These are phyloP conservation scores for Auriscalpium orientale DNA, from an alignment of 768 basidiomycete genomes.

Conservation along the genomic window DNA sequence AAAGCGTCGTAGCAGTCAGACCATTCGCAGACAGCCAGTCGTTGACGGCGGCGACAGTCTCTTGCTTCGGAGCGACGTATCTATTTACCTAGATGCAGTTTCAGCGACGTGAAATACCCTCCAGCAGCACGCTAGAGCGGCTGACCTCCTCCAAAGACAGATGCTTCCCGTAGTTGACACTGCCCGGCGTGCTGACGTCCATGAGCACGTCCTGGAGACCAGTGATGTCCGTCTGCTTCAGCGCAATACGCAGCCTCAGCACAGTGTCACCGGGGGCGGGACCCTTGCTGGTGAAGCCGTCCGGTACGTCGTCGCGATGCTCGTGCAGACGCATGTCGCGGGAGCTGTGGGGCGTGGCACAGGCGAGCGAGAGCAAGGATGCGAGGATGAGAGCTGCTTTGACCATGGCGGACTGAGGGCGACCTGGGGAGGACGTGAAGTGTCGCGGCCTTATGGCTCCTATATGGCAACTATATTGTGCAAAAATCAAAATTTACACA, in stretches of 20 bases:
- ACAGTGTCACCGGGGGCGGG: not conserved
- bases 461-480: no score
- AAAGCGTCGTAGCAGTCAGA: slow-evolving; percentile 16
- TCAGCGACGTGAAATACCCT: not conserved
- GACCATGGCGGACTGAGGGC: no score
- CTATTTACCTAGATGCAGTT: not conserved
- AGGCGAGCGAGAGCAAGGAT: not conserved
- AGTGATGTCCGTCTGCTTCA: no score
- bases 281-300: no score
- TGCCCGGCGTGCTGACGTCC: not conserved
- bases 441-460: no score
- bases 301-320: no score
- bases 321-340: not conserved
- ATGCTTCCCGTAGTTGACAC: not conserved
- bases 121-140: not conserved
- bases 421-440: no score
- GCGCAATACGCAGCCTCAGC: not conserved
- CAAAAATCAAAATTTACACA: no score
- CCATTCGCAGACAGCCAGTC: slow-evolving; percentile 20
- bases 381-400: not conserved
- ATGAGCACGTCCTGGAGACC: no score
- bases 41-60: slow-evolving; percentile 19
- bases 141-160: slow-evolving; percentile 1
- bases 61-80: slow-evolving; percentile 15
- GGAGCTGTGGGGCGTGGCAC: not conserved